Base-by-base conservation (phyloP, 345 rosid species). In the Sapria himalayana region DNA sequence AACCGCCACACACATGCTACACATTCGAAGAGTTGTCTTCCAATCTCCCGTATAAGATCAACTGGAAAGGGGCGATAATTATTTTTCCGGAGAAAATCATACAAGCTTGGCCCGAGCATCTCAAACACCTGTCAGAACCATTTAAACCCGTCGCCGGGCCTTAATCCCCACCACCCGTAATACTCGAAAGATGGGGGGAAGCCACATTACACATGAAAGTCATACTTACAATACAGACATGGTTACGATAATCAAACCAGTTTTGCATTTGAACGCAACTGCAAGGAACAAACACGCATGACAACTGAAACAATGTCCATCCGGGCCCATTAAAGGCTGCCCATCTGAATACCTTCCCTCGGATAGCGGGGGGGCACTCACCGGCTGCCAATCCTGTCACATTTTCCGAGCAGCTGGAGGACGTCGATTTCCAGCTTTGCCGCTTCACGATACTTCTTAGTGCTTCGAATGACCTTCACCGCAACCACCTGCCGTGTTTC, bases 71-170 rank as follows among this genome's bases (percentile, higher is more conserved):
- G 62, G 58, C 67, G 69, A 58, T 72, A 72, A 61, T 61, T 69
- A 62, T 76, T 76, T 67, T 72, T 76, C 40, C 56, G 58, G 51
- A 76, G 77, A 67, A 72, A 76, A 65, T 76, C 77, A 25, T 72
- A 72, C 43, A 76, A 57, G 66, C 80, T 76, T 58, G 80, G 85
- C 44, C 85, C 85, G 56, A 76, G 85, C 80, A 70, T 72, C 74
- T 72, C 85, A 70, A 76, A 70, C 20, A 76, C 85, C 85, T 76
- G 71, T 55, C 33, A 56, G 55, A 49, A 52, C 51, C 68, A 73
- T 58, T 60, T 50, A 40, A 55, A 56, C 54, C 47, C 41, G 55
- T 49, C 21, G 43, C 37, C 59, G 62, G 56, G 55, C 51, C 56
- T 54, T 37, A 52, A 51, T 35, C 46, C 54, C 51, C 21, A 54